phyloP scores from a whole-genome alignment of 805 yeast genomes.

The Candida hispaniensis region DNA sequence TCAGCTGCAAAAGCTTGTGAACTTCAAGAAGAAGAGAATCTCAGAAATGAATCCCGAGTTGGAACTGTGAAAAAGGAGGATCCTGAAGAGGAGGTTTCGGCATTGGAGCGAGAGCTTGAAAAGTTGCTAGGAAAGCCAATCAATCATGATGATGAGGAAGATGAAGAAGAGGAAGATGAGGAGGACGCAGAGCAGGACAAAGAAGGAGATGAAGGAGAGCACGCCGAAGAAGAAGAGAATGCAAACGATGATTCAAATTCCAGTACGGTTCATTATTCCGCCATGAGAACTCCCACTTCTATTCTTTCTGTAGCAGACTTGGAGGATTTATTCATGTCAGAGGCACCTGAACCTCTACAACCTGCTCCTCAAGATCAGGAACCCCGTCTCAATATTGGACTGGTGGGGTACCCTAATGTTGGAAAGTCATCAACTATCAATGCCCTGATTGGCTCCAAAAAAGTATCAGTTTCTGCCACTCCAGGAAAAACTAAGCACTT shows the following conservation, averaged over 20 bases:
- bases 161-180: constrained; percentile 18
- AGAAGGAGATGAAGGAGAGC: constrained; percentile 10
- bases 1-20: constrained; percentile 82
- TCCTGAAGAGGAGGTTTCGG: constrained; percentile 18
- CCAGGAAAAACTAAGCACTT: constrained; percentile 99
- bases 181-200: constrained; percentile 19
- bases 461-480: constrained; percentile 95
- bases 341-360: constrained; percentile 46
- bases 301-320: constrained; percentile 76
- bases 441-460: constrained; percentile 90
- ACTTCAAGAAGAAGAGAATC: constrained; percentile 50
- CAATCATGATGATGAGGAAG: too few relatives aligned
- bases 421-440: constrained; percentile 97
- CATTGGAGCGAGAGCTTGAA: constrained; percentile 23
- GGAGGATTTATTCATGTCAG: constrained; percentile 63
- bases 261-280: constrained; percentile 22
- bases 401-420: constrained; percentile 95
- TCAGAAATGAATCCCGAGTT: constrained; percentile 27
- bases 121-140: constrained; percentile 23
- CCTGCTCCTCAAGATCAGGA: constrained; percentile 47
- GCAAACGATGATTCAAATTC: constrained; percentile 27
- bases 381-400: constrained; percentile 67
- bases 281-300: constrained; percentile 40
- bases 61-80: constrained; percentile 18
- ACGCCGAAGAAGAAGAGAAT: constrained; percentile 25